These are phyloP conservation scores for Chytriomyces hyalinus DNA, from an alignment of 192 early-diverging fungal genomes.

Conservation along the genomic window DNA sequence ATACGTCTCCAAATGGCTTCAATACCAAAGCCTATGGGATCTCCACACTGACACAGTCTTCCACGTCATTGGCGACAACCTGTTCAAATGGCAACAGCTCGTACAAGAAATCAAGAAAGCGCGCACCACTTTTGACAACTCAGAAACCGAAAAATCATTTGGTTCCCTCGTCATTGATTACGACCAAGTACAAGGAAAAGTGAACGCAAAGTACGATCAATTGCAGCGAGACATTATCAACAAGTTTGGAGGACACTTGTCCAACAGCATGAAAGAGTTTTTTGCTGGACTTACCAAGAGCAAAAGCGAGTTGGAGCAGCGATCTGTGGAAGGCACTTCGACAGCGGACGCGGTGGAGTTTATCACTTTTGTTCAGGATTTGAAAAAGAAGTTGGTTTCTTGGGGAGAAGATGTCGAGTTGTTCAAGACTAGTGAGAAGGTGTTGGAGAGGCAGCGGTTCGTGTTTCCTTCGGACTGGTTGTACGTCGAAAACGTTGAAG, in stretches of 20 bases:
- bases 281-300: constrained; percentile 75
- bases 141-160: constrained; percentile 86
- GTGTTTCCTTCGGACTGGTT: constrained; percentile 96
- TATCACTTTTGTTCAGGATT: constrained; percentile 94
- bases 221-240: constrained; percentile 98
- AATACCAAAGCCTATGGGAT: constrained; percentile 99
- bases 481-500: constrained; percentile 92
- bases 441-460: constrained; percentile 90
- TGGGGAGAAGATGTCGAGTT: constrained; percentile 86
- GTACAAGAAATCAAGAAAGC: constrained; percentile 93
- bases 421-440: constrained; percentile 90
- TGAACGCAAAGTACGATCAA: constrained; percentile 95
- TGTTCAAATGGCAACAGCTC: constrained; percentile 91
- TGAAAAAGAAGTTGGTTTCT: constrained; percentile 77
- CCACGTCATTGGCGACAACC: constrained; percentile 82
- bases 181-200: constrained; percentile 97
- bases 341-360: constrained; percentile 92
- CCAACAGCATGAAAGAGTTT: constrained; percentile 81
- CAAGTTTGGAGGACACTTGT: constrained; percentile 84
- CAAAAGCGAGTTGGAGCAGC: constrained; percentile 85
- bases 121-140: constrained; percentile 94
- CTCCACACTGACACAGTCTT: constrained; percentile 86
- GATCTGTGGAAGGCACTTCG: constrained; percentile 79
- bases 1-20: constrained; percentile 94
- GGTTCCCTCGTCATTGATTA: constrained; percentile 91